Evolutionary conservation across 2,329 filamentous ascomycete species (phyloP).

Genomic region (Anisogramma anomala): DNA sequence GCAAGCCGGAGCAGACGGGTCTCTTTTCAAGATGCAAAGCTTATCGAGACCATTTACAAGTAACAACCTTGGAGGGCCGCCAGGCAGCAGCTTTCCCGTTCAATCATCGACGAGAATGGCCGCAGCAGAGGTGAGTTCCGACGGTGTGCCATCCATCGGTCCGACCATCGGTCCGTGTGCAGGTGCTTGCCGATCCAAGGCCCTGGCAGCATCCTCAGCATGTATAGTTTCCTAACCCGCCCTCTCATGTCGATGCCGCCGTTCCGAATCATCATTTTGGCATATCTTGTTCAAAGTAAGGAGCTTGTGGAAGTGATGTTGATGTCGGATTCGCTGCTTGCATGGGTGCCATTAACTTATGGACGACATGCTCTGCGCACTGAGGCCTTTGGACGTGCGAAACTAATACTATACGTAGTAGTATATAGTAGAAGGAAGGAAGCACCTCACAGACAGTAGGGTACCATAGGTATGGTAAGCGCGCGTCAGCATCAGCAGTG

Average conservation of each 20-base stretch:
- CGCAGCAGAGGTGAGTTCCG: neutral
- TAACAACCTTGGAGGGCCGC: neutral
- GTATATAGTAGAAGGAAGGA: too few species aligned
- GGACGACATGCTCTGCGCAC: too few species aligned
- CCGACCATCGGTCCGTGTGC: neutral
- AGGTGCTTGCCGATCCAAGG: neutral
- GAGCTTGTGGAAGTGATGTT: too few species aligned
- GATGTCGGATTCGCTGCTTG: slow-evolving; percentile 4
- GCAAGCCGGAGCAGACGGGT: too few species aligned
- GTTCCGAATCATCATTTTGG: neutral
- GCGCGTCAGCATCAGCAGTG: too few species aligned
- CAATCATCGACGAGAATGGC: neutral
- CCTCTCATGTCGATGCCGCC: neutral
- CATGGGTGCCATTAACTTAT: slow-evolving; percentile 1
- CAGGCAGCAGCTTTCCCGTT: neutral
- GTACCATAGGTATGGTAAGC: too few species aligned
- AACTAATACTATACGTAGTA: too few species aligned
- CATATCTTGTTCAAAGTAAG: neutral
- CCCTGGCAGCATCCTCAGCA: too few species aligned
- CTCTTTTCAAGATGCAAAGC: neutral
- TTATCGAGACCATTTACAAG: too few species aligned
- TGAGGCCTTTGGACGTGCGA: too few species aligned
- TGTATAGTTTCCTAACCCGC: too few species aligned
- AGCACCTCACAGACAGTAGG: too few species aligned
- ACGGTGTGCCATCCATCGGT: neutral